A percentile compares a stretch with the other conserved stretches of the same genome.
Evolutionary conservation across 441 rosid genomes (phyloP).

Genomic region (Melastoma candidum): DNA sequence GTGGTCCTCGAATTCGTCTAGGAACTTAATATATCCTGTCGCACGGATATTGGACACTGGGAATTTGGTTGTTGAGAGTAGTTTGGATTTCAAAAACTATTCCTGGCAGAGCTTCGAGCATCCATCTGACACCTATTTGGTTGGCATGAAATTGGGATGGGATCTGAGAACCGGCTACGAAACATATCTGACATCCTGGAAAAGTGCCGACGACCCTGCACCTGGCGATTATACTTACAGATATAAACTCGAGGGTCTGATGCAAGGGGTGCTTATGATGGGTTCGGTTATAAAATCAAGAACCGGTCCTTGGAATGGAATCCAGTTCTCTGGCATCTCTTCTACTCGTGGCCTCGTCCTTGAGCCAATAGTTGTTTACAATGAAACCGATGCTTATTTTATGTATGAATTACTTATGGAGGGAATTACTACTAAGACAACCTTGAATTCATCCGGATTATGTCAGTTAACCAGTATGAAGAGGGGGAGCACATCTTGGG

Average conservation of each 20-base stretch:
- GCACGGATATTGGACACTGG: constrained; percentile 11
- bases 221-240: constrained; percentile 3
- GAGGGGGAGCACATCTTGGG: constrained; percentile 5
- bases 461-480: not conserved
- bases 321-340: not conserved
- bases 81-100: not conserved
- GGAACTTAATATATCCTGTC: not conserved
- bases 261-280: too few relatives aligned
- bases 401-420: not conserved
- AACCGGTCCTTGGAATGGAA: constrained; percentile 7
- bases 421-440: not conserved
- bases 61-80: constrained; percentile 6
- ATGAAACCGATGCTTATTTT: not conserved
- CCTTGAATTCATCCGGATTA: not conserved
- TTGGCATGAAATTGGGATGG: constrained; percentile 3
- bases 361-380: not conserved
- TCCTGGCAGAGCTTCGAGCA: not conserved
- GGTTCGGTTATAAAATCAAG: not conserved
- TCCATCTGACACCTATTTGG: constrained; percentile 7
- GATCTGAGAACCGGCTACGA: constrained; percentile 3
- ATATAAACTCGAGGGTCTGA: not conserved
- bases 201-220: constrained; percentile 5
- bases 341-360: not conserved
- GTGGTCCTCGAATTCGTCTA: not conserved
- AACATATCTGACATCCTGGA: constrained; percentile 3